These are phyloP conservation scores for Brettanomyces anomalus DNA, from an alignment of 805 yeast species.

Conservation along the genomic window DNA sequence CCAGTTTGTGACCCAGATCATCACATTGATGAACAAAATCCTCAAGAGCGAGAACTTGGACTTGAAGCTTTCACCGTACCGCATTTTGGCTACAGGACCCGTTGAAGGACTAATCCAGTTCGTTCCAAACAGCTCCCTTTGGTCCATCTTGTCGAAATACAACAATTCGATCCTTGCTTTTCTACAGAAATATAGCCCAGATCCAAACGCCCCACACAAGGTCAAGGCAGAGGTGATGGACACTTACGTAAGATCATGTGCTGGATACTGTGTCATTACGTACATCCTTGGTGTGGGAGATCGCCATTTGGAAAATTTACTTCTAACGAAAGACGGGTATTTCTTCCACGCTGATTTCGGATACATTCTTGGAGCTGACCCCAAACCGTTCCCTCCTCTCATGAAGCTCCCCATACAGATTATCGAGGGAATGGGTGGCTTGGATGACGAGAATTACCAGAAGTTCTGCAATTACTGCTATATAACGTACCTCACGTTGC, in stretches of 20 bases:
- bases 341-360: conserved; percentile 99
- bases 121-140: conserved; percentile 86
- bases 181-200: conserved; percentile 58
- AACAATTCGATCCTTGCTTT: conserved; percentile 69
- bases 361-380: conserved; percentile 91
- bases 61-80: conserved; percentile 78
- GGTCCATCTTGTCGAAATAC: conserved; percentile 61
- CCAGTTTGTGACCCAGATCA: conserved; percentile 91
- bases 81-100: conserved; percentile 83
- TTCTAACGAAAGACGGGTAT: conserved; percentile 68
- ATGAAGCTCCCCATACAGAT: conserved; percentile 97
- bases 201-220: conserved; percentile 33
- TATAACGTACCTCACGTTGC: conserved; percentile 81
- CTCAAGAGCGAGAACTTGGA: conserved; percentile 86
- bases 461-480: conserved; percentile 89
- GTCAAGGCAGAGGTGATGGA: conserved; percentile 73
- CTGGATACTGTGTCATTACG: conserved; percentile 96
- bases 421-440: conserved; percentile 97
- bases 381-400: conserved; percentile 97
- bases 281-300: conserved; percentile 95
- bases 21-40: conserved; percentile 82
- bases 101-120: conserved; percentile 90
- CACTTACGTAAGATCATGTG: conserved; percentile 87
- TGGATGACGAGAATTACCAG: conserved; percentile 73
- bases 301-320: conserved; percentile 85